A percentile compares a stretch with the other conserved stretches of the same genome.
Conservation (phyloP, 2,329 filamentous ascomycete genomes). For the Boeremia exigua region DNA sequence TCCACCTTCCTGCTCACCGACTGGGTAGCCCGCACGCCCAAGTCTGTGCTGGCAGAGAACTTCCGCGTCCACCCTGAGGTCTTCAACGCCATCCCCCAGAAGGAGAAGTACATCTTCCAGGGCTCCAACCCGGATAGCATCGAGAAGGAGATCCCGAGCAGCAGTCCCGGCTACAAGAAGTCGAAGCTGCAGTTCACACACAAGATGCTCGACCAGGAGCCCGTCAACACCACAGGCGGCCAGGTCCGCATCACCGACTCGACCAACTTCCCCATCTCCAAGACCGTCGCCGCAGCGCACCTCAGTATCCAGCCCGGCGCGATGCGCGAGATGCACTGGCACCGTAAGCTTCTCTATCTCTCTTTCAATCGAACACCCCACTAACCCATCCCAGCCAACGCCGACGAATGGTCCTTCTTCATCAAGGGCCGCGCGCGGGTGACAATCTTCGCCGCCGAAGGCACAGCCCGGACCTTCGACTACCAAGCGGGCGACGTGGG, state of each 20-base stretch:
- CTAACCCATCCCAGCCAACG: constrained; percentile 51
- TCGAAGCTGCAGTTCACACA: constrained; percentile 74
- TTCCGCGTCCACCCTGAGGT: constrained; percentile 75
- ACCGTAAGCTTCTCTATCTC: constrained; percentile 51
- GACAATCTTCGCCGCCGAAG: constrained; percentile 74
- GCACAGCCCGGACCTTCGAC: constrained; percentile 75
- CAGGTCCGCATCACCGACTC: constrained; percentile 77
- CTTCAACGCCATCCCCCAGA: constrained; percentile 70
- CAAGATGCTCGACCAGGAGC: constrained; percentile 72
- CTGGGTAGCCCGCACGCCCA: constrained; percentile 76
- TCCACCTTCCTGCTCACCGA: constrained; percentile 77
- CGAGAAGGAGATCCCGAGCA: constrained; percentile 66
- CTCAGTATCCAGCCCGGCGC: constrained; percentile 74
- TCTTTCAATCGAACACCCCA: background rate
- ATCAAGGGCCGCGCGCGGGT: constrained; percentile 73
- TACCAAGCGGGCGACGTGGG: constrained; percentile 77
- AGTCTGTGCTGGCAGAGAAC: constrained; percentile 75
- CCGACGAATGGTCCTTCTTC: constrained; percentile 84
- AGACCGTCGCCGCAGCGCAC: constrained; percentile 74
- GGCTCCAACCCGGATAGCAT: constrained; percentile 70
- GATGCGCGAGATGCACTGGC: constrained; percentile 83
- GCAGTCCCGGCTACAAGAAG: constrained; percentile 66
- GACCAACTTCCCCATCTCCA: constrained; percentile 76
- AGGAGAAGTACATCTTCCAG: constrained; percentile 79
- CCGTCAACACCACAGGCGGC: constrained; percentile 70